Evolutionary conservation across 495 filamentous ascomycete genomes (phyloP), one percentile per base, ranked within the genome.

Genomic region (Lasiosphaeriaceae sp.): DNA sequence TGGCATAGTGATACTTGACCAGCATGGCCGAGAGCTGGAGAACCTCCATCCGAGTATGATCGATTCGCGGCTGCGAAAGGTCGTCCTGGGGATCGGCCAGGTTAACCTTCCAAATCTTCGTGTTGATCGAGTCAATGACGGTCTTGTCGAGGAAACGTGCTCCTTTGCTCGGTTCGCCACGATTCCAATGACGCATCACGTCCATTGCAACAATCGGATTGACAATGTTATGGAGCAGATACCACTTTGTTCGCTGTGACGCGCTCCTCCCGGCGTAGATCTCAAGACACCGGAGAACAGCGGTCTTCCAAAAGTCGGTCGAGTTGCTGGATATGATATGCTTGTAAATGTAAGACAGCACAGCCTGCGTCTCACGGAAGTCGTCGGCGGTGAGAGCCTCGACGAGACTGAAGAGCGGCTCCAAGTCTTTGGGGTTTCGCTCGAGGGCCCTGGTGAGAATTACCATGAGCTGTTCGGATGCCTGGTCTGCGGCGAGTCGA

Each of bases 151-250:
- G 87, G 19, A 99, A 73, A 49, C 87, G 86, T 16, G 86, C 86
- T 3, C 81, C 80, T 64, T 86, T 86, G 16, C 77, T 63, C 46
- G 72, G 74, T 21, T 77, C 74, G 26, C 67, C 64, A 20, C 72
- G 66, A 49, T 77, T 75, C 77, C 83, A 84, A 53, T 83, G 78
- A 17, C 84, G 79, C 81, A 90, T 90, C 46, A 96, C 87, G 71
- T 99, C 95, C 91, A 95, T 96, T 2, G 94, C 93, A 47, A 99
- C 83, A 43, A 97, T 95, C 0, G 95, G 94, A 66, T 99, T 99
- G 50, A 97, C 90, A 22, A 99, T 77, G 62, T 96, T 83, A 59
- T 88, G 90, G 64, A 97, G 90, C 9, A 91, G 82, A 68, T 96
- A 99, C 26, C 90, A 92, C 70, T 97, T 97, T 39, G 87, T 89